Evolutionary conservation across 148 eudicot species (phyloP).

Genomic region (Camellia japonica): DNA sequence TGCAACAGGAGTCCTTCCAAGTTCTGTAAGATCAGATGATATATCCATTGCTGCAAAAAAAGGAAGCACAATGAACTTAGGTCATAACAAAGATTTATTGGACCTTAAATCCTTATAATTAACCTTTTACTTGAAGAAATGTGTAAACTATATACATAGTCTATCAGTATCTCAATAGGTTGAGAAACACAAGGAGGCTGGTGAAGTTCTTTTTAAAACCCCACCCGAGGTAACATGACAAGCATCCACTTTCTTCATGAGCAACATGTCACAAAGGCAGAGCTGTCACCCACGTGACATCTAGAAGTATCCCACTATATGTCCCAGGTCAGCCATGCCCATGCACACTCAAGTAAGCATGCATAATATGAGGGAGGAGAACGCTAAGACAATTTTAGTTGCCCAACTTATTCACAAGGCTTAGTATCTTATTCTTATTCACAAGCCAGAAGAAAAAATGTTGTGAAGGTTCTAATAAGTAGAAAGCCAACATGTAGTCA

Average conservation of each 20-base stretch:
- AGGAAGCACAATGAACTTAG: not conserved
- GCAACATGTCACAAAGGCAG: not conserved
- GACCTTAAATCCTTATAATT: not conserved
- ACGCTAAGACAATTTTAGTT: too few species aligned
- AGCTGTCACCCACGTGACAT: not conserved
- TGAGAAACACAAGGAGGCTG: not conserved
- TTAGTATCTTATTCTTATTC: too few species aligned
- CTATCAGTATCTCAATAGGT: not conserved
- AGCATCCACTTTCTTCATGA: not conserved
- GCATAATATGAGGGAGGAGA: too few species aligned
- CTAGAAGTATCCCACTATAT: not conserved
- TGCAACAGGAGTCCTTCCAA: constrained; percentile 84
- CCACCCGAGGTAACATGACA: not conserved
- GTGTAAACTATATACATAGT: not conserved
- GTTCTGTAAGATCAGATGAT: constrained; percentile 96
- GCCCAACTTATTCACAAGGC: too few species aligned
- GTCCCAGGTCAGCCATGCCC: not conserved
- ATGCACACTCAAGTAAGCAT: not conserved
- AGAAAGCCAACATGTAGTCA: too few species aligned
- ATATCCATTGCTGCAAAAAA: constrained; percentile 80
- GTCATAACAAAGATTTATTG: constrained; percentile 5
- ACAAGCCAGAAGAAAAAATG: too few species aligned
- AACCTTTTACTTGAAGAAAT: not conserved
- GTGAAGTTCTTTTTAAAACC: not conserved
- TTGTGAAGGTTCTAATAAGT: too few species aligned